A percentile compares a stretch with the other conserved stretches of the same genome.
These are phyloP conservation scores for Cerrena zonata DNA, from an alignment of 1,284 basidiomycete genomes.

Conservation along the genomic window DNA sequence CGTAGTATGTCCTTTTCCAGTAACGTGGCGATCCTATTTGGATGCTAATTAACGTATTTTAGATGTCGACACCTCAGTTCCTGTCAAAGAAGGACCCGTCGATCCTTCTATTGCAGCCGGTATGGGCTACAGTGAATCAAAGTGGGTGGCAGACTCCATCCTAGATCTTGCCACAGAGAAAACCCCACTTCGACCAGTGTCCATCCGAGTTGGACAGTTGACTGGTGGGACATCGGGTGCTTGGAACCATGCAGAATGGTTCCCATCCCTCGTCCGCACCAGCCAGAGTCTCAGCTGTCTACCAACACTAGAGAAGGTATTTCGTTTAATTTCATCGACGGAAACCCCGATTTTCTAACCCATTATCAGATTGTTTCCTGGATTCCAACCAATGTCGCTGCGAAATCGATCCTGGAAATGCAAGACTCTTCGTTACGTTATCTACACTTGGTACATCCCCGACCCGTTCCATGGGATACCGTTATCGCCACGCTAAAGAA, in stretches of 20 bases:
- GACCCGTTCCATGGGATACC: slow-evolving; percentile 13
- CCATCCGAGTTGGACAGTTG: slow-evolving; percentile 29
- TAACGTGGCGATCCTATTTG: neutral
- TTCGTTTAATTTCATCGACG: neutral
- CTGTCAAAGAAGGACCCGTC: slow-evolving; percentile 10
- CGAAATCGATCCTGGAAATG: slow-evolving; percentile 19
- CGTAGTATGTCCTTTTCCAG: slow-evolving; percentile 8
- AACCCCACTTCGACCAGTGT: slow-evolving; percentile 20
- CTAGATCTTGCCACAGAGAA: slow-evolving; percentile 18
- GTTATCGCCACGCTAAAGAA: slow-evolving; percentile 10
- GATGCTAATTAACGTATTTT: neutral
- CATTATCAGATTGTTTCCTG: slow-evolving; percentile 15
- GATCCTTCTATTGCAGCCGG: slow-evolving; percentile 18
- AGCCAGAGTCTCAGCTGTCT: slow-evolving; percentile 17
- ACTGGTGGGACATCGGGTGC: slow-evolving; percentile 20
- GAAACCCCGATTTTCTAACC: too few species aligned
- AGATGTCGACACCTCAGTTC: neutral
- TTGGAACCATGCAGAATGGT: slow-evolving; percentile 28
- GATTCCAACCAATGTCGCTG: slow-evolving; percentile 19
- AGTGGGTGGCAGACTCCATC: slow-evolving; percentile 32
- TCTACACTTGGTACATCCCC: slow-evolving; percentile 17
- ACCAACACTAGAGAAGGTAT: slow-evolving; percentile 18
- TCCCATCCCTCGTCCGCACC: slow-evolving; percentile 26
- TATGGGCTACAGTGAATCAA: slow-evolving; percentile 31
- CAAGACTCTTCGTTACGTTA: slow-evolving; percentile 10